Evolutionary conservation across 768 basidiomycete species (phyloP), one percentile per base, ranked within the genome.

Genomic region (Pleurotus giganteus): DNA sequence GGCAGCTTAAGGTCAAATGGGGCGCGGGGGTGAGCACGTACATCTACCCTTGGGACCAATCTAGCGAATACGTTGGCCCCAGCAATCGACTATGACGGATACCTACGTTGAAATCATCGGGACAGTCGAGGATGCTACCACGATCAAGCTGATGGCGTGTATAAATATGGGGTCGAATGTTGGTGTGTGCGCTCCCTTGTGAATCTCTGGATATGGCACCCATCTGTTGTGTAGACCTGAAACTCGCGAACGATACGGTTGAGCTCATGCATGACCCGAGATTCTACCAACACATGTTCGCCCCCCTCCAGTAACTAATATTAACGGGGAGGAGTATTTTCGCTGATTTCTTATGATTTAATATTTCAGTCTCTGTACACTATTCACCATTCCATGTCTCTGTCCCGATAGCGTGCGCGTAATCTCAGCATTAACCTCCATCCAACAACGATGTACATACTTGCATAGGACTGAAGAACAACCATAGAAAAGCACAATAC

Each of bases 71-170:
- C 39, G 17, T 55, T 42, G 42, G 26, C 27, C 34, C 36, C 50
- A 82, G 78, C 75, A 73, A 55, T 64, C 74, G 23, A 67, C 74
- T 43, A 69, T 85, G 49, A 68, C 69, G 1, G 83, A 82, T 49
- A 70, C 79, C 2, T 89, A 71, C 58, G 71, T 87, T 43, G 90
- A 92, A 65, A 71, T 91, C 50, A 76, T 91, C 26, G 89, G 88
- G 4, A 76, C 65, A 4, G 88, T 84, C 19, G 54, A 74, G 21
- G 74, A 83, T 56, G 71, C 81, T 23, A 74, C 81, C 13, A 80
- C 77, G 2, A 68, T 92, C 60, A 82, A 81, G 63, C 77, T 84
- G 67, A 60, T 84, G 61, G 70, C 67, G 1, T 72, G 71, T 52
- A 76, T 84, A 56, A 78, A 79, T 61, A 67, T 91, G 65, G 88